A percentile compares a stretch with the other conserved stretches of the same genome.
These are phyloP conservation scores for Fusarium praegraminearum DNA, from an alignment of 2,329 filamentous ascomycete species.

Conservation along the genomic window DNA sequence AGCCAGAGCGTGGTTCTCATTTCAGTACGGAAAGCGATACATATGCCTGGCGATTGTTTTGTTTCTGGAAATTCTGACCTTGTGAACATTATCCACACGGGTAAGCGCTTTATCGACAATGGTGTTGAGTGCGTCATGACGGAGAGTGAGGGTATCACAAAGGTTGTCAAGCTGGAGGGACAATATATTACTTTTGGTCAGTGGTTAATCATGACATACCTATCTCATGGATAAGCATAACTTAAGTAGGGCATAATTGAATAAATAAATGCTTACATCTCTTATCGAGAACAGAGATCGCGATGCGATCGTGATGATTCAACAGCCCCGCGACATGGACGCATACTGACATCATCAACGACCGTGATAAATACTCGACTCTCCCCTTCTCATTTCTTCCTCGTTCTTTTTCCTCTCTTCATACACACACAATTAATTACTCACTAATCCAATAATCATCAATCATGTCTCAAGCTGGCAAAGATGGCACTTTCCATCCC, in stretches of 20 bases:
- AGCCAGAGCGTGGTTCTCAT: constrained; percentile 68
- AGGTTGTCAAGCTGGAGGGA: constrained; percentile 67
- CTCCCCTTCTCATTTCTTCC: neutral
- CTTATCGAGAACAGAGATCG: neutral
- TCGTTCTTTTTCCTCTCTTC: neutral
- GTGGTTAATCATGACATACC: constrained; percentile 3
- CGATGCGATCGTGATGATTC: constrained; percentile 31
- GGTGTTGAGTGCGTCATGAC: constrained; percentile 69
- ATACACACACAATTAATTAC: neutral
- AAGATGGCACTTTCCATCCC: constrained; percentile 52
- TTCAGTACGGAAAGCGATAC: constrained; percentile 69
- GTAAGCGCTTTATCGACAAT: constrained; percentile 61
- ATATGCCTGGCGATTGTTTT: constrained; percentile 56
- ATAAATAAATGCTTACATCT: neutral
- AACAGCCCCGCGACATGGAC: constrained; percentile 15
- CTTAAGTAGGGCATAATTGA: neutral
- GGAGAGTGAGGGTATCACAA: constrained; percentile 70
- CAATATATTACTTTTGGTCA: constrained; percentile 64
- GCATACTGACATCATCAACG: constrained; percentile 32
- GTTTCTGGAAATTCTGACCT: constrained; percentile 1
- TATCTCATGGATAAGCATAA: too few species aligned
- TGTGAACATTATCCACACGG: constrained; percentile 54
- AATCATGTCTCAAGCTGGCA: constrained; percentile 39
- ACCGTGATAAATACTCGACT: neutral
- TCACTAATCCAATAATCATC: neutral